Evolutionary conservation across 805 yeast species (phyloP).

Genomic region (Millerozyma acaciae): DNA sequence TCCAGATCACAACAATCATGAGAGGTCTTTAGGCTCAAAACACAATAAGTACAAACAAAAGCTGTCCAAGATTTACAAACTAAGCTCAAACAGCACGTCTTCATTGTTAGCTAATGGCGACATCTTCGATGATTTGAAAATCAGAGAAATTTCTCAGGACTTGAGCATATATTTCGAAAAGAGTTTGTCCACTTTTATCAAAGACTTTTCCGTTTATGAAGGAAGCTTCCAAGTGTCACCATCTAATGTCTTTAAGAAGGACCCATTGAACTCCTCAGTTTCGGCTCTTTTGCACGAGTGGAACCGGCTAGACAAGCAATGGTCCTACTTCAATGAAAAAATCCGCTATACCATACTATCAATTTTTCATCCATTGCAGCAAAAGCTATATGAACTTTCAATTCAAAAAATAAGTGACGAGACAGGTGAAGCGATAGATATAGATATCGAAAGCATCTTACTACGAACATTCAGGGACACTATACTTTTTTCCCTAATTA

Average conservation of each 20-base stretch:
- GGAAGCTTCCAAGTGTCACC: slow-evolving; percentile 1
- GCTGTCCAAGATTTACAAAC: slow-evolving; percentile 7
- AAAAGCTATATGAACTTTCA: slow-evolving; percentile 13
- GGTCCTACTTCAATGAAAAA: slow-evolving; percentile 27
- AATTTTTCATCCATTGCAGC: slow-evolving; percentile 25
- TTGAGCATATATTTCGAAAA: slow-evolving; percentile 21
- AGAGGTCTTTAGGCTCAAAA: not conserved
- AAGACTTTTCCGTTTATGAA: slow-evolving; percentile 14
- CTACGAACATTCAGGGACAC: slow-evolving; percentile 26
- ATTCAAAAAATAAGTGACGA: slow-evolving; percentile 5
- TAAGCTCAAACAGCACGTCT: slow-evolving; percentile 11
- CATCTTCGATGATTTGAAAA: slow-evolving; percentile 19
- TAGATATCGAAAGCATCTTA: slow-evolving; percentile 25
- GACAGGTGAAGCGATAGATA: slow-evolving; percentile 6
- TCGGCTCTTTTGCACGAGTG: slow-evolving; percentile 18
- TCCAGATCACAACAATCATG: not conserved
- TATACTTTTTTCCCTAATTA: too few relatives aligned
- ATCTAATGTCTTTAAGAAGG: not conserved
- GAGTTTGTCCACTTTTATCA: slow-evolving; percentile 19
- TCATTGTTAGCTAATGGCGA: slow-evolving; percentile 10
- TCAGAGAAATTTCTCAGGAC: slow-evolving; percentile 28
- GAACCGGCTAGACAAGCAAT: slow-evolving; percentile 17
- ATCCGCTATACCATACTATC: slow-evolving; percentile 21
- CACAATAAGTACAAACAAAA: slow-evolving; percentile 2
- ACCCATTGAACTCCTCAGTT: too few relatives aligned